Conservation (phyloP, 2,329 filamentous ascomycete genomes). For the Sporothrix euskadiensis region DNA sequence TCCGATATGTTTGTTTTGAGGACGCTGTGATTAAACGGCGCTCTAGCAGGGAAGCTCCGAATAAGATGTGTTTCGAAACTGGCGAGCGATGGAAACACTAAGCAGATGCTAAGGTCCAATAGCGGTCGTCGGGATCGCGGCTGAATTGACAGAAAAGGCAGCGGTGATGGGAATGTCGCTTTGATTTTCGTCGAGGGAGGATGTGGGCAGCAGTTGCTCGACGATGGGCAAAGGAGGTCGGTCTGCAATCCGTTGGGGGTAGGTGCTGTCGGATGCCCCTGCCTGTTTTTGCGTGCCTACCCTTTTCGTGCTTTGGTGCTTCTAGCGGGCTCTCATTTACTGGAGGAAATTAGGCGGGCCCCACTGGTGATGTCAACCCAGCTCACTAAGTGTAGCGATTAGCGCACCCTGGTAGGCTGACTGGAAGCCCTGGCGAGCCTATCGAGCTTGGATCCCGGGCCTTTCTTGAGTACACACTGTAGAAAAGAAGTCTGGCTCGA, state of each 20-base stretch:
- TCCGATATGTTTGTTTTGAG: not conserved
- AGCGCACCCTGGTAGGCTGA: constrained; percentile 20
- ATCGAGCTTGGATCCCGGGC: not conserved
- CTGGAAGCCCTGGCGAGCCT: not conserved
- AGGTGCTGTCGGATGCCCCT: constrained; percentile 1
- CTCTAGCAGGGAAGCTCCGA: not conserved
- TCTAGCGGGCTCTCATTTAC: constrained; percentile 19
- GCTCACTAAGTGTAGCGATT: not conserved
- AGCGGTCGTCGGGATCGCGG: not conserved
- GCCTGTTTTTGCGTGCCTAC: not conserved
- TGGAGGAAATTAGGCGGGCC: constrained; percentile 28
- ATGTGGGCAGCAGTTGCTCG: not conserved
- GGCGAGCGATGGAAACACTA: not conserved
- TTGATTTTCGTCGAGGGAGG: not conserved
- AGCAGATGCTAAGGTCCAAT: not conserved
- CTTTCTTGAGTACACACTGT: not conserved
- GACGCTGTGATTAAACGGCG: not conserved
- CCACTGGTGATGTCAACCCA: constrained; percentile 31
- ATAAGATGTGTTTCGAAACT: not conserved
- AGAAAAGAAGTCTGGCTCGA: not conserved
- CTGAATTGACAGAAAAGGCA: too few relatives aligned
- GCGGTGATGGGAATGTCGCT: not conserved
- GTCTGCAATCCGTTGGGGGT: too few relatives aligned
- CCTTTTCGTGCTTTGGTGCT: constrained; percentile 9
- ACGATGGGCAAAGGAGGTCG: not conserved